Conservation (phyloP, 352 stramenopile genomes). For the Globisporangium polare region DNA sequence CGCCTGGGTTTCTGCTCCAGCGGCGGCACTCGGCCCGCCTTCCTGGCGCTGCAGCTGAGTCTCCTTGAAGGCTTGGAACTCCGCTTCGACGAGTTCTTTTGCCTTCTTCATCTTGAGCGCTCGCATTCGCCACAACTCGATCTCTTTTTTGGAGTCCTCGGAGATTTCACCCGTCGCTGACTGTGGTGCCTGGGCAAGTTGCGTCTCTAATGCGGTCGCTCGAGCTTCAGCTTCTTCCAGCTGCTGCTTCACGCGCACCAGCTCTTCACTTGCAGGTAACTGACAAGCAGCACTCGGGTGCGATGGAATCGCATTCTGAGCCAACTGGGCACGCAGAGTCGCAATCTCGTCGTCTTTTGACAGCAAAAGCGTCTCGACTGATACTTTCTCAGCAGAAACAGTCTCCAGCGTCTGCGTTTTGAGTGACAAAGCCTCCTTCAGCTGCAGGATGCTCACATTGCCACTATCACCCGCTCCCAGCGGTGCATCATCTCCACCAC, state of each 20-base stretch:
- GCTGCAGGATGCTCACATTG: background rate
- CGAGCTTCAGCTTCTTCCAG: background rate
- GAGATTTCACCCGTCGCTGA: background rate
- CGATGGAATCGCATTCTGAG: background rate
- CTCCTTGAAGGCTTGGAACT: constrained; percentile 14
- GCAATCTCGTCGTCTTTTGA: constrained; percentile 8
- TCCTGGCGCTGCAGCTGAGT: background rate
- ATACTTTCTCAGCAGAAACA: constrained; percentile 6
- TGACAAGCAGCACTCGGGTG: background rate
- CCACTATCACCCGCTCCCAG: background rate
- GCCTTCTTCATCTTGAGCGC: constrained; percentile 40
- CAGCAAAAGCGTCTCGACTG: constrained; percentile 5
- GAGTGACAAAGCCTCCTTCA: constrained; percentile 16
- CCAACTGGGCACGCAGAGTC: background rate
- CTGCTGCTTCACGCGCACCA: background rate
- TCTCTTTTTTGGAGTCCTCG: constrained; percentile 20
- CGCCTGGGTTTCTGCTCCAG: background rate
- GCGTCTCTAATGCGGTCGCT: background rate
- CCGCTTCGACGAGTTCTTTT: constrained; percentile 24
- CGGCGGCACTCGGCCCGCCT: too few relatives aligned
- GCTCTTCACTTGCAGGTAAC: background rate
- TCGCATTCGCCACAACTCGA: constrained; percentile 33
- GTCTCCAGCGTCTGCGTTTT: constrained; percentile 8
- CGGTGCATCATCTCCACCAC: background rate
- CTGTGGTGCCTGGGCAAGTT: background rate